Evolutionary conservation across 2,329 filamentous ascomycete species (phyloP), one percentile per base, ranked within the genome.

Genomic region (Stachybotrys echinatus): DNA sequence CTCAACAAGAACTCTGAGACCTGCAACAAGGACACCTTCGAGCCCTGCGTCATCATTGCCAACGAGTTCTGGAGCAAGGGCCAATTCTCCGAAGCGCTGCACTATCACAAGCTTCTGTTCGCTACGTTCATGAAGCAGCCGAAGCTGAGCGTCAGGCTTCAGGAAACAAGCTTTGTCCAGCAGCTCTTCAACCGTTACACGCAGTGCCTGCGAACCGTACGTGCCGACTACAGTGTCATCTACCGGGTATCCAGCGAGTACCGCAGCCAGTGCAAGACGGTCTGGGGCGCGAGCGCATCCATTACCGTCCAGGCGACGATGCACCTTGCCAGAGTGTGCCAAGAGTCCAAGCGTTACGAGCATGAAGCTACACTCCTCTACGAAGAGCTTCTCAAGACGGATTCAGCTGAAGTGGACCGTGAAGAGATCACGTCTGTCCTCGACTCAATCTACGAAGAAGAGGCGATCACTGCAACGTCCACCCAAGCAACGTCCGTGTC

Each of bases 41-140:
- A 71, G 53, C 64, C 69, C 1, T 51, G 70, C 5, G 48, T 65
- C 17, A 64, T 67, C 42, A 66, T 73, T 12, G 61, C 65, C 3
- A 65, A 60, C 3, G 68, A 71, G 50, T 58, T 70, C 3, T 70
- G 62, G 61, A 65, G 58, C 48, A 67, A 68, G 50, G 68, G 58
- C 12, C 64, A 61, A 8, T 67, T 67, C 53, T 59, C 64, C 1
- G 69, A 73, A 27, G 66, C 69, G 2, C 48, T 69, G 22, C 52
- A 56, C 1, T 63, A 65, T 52, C 70, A 61, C 54, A 59, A 52
- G 48, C 57, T 66, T 19, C 51, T 72, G 6, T 69, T 69, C 56
- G 58, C 55, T n/a, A 70, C 67, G 8, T 68, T 67, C 51, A 54
- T 70, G n/a, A 56, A 61, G 47, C 53, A 62, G 14, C 61, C 64